Percentiles rank a stretch among this genome's conserved stretches.
Evolutionary conservation across 768 basidiomycete species (phyloP).

Genomic region (Naganishia randhawae): DNA sequence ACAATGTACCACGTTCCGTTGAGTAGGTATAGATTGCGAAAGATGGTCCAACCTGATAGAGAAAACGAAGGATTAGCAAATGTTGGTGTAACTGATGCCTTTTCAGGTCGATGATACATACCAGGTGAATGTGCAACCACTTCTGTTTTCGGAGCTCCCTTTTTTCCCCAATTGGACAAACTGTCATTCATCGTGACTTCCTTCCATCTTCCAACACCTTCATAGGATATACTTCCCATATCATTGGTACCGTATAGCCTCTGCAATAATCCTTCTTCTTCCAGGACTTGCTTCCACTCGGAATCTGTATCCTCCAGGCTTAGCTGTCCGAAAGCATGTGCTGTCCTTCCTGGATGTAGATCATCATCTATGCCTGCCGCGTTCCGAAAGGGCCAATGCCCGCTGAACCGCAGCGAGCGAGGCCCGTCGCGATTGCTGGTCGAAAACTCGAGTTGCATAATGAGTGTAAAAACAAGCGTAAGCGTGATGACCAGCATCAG

Average conservation of each 20-base stretch:
- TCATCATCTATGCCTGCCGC: constrained; percentile 27
- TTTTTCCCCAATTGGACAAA: constrained; percentile 42
- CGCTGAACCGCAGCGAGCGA: constrained; percentile 30
- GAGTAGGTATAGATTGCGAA: constrained; percentile 73
- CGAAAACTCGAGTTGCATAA: constrained; percentile 70
- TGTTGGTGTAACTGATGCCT: background rate
- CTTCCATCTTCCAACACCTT: constrained; percentile 29
- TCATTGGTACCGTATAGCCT: constrained; percentile 35
- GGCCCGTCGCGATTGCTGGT: constrained; percentile 37
- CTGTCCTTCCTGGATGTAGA: constrained; percentile 12
- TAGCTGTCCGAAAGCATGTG: constrained; percentile 10
- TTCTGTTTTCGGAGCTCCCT: constrained; percentile 54
- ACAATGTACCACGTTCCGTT: constrained; percentile 82
- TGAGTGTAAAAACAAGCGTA: constrained; percentile 63
- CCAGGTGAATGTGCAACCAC: constrained; percentile 74
- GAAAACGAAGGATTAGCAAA: background rate
- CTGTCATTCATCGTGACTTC: constrained; percentile 42
- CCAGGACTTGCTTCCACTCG: constrained; percentile 13
- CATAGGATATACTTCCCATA: constrained; percentile 27
- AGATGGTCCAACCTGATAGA: constrained; percentile 79
- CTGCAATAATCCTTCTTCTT: constrained; percentile 19
- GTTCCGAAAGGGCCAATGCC: background rate
- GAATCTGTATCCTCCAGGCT: constrained; percentile 7
- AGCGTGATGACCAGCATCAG: constrained; percentile 65
- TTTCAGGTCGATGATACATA: constrained; percentile 44